Percentiles rank a stretch among this genome's conserved stretches.
Conservation (phyloP, 768 basidiomycete species). For the Sporobolomyces pararoseus region DNA sequence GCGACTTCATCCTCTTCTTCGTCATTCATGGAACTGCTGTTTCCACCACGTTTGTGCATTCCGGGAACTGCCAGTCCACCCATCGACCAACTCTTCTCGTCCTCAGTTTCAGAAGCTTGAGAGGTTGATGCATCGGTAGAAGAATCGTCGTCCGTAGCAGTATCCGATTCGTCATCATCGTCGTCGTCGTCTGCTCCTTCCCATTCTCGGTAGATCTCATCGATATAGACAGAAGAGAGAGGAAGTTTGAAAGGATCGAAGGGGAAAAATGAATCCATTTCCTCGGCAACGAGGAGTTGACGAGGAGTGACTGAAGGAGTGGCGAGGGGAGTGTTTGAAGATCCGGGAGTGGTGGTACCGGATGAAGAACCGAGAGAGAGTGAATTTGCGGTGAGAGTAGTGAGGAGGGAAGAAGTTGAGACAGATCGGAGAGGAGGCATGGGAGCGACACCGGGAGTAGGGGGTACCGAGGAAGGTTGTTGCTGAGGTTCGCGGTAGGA, state of each 20-base stretch:
- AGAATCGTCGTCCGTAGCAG: constrained; percentile 17
- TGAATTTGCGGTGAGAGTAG: constrained; percentile 23
- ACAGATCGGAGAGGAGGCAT: constrained; percentile 36
- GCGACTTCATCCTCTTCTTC: constrained; percentile 43
- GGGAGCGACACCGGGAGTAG: constrained; percentile 16
- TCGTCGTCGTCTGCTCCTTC: constrained; percentile 70
- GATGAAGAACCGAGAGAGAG: constrained; percentile 15
- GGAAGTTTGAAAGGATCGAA: constrained; percentile 96
- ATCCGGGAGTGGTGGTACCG: constrained; percentile 14
- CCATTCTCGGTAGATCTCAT: constrained; percentile 87
- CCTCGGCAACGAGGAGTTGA: constrained; percentile 38
- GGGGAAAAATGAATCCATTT: constrained; percentile 88
- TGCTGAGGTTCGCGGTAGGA: constrained; percentile 27
- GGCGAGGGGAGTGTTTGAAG: not conserved
- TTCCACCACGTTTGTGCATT: not conserved
- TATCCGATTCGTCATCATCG: constrained; percentile 47
- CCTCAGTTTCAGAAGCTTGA: constrained; percentile 17
- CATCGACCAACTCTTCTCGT: constrained; percentile 16
- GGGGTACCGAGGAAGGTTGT: not conserved
- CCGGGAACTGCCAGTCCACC: constrained; percentile 36
- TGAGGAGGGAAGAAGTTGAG: constrained; percentile 33
- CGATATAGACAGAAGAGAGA: constrained; percentile 69
- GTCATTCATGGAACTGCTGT: constrained; percentile 19
- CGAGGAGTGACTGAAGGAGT: constrained; percentile 21
- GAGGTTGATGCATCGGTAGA: constrained; percentile 9